Percentiles rank a stretch among this genome's conserved stretches.
These are phyloP conservation scores for Leishmania amazonensis DNA, from an alignment of 208 protist species.

Conservation along the genomic window DNA sequence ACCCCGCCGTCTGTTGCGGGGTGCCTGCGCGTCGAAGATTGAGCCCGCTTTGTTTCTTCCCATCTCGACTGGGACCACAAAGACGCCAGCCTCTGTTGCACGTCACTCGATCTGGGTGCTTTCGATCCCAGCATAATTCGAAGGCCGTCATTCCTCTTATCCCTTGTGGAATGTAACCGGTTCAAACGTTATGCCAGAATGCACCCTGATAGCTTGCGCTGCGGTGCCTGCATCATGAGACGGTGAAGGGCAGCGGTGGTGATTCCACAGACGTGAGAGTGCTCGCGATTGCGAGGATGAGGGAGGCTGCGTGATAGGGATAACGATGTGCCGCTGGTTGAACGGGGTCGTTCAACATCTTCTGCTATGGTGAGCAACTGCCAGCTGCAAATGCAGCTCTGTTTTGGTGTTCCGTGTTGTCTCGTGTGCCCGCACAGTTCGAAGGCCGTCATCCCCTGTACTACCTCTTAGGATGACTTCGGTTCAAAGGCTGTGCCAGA, in stretches of 20 bases:
- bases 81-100: neutral
- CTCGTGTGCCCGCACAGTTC: constrained; percentile 21
- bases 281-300: neutral
- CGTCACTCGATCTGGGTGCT: neutral
- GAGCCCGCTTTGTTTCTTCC: neutral
- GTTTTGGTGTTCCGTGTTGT: neutral
- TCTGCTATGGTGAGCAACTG: neutral
- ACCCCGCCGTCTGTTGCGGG: neutral
- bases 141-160: constrained; percentile 26
- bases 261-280: neutral
- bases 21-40: neutral
- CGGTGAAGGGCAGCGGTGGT: neutral
- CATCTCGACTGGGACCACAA: neutral
- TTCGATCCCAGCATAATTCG: constrained; percentile 16
- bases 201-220: neutral
- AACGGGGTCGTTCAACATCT: neutral
- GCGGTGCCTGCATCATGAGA: neutral
- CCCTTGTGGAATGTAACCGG: constrained; percentile 12
- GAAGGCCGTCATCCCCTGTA: constrained; percentile 27
- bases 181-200: constrained; percentile 31
- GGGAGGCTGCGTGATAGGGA: neutral
- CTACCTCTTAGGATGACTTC: constrained; percentile 5
- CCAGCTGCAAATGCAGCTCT: neutral
- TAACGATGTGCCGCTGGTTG: neutral
- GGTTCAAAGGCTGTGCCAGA: constrained; percentile 43